Conservation (phyloP, 2,329 filamentous ascomycete genomes). For the Hortaea sp. region DNA sequence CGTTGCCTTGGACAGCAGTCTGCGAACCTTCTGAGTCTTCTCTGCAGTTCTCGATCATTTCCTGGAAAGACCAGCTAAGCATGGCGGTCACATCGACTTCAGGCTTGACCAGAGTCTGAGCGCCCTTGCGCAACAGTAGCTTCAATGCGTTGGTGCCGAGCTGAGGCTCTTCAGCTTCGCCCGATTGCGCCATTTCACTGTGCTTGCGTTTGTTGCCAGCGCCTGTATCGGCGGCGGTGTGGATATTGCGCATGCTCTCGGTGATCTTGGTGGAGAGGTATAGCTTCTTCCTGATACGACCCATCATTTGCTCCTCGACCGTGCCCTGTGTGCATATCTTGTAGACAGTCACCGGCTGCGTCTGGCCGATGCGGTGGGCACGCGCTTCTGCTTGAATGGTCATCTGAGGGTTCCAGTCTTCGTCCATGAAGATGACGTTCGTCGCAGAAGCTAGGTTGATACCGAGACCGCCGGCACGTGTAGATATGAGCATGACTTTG, state of each 20-base stretch:
- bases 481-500: slow-evolving; percentile 47
- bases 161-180: slow-evolving; percentile 41
- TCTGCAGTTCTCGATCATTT: slow-evolving; percentile 44
- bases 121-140: slow-evolving; percentile 44
- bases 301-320: slow-evolving; percentile 50
- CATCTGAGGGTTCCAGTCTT: slow-evolving; percentile 46
- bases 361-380: slow-evolving; percentile 47
- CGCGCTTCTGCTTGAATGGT: slow-evolving; percentile 46
- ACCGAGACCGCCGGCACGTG: slow-evolving; percentile 45
- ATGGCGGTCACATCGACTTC: slow-evolving; percentile 47
- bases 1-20: slow-evolving; percentile 2
- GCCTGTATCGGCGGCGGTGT: slow-evolving; percentile 25
- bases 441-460: slow-evolving; percentile 46
- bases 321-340: slow-evolving; percentile 48
- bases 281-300: slow-evolving; percentile 50
- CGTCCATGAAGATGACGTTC: slow-evolving; percentile 48
- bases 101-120: slow-evolving; percentile 42
- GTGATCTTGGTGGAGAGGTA: slow-evolving; percentile 53
- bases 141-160: slow-evolving; percentile 44
- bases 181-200: slow-evolving; percentile 7
- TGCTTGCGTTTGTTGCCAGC: slow-evolving; percentile 23
- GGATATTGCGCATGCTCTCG: slow-evolving; percentile 47
- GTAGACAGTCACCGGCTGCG: slow-evolving; percentile 44
- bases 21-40: slow-evolving; percentile 39
- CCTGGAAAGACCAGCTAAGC: slow-evolving; percentile 47